These are phyloP conservation scores for Leucaena leucocephala DNA, from an alignment of 306 rosid species.

Conservation along the genomic window DNA sequence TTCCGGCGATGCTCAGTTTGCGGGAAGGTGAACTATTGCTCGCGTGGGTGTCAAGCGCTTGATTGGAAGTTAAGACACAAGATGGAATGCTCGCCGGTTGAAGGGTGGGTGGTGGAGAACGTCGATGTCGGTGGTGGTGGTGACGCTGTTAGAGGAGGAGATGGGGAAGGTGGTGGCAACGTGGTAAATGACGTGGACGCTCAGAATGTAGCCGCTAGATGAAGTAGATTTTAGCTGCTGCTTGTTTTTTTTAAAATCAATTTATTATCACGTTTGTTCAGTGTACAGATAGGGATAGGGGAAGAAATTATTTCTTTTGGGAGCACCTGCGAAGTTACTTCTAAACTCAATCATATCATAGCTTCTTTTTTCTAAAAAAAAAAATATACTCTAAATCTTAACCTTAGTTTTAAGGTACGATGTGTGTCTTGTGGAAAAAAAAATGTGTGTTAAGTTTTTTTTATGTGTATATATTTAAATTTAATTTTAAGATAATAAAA, in stretches of 20 bases:
- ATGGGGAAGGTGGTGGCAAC: slow-evolving; percentile 10
- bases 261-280: neutral
- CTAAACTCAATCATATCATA: neutral
- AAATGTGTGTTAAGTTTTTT: too few species aligned
- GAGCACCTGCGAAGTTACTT: neutral
- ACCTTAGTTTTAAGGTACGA: neutral
- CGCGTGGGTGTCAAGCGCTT: slow-evolving; percentile 86
- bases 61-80: slow-evolving; percentile 86
- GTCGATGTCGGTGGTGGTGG: slow-evolving; percentile 26
- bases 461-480: too few species aligned
- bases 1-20: slow-evolving; percentile 88
- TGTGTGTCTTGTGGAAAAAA: too few species aligned
- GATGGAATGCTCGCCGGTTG: slow-evolving; percentile 53
- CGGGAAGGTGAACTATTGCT: slow-evolving; percentile 79
- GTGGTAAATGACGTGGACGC: slow-evolving; percentile 15
- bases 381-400: neutral
- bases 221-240: neutral
- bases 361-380: neutral
- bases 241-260: neutral
- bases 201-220: slow-evolving; percentile 30
- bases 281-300: neutral
- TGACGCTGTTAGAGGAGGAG: neutral
- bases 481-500: too few species aligned
- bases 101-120: slow-evolving; percentile 37
- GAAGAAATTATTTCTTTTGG: slow-evolving; percentile 11